A percentile compares a stretch with the other conserved stretches of the same genome.
Evolutionary conservation across 179 eudicot genomes (phyloP).

Genomic region (Sideroxylon spinosum): DNA sequence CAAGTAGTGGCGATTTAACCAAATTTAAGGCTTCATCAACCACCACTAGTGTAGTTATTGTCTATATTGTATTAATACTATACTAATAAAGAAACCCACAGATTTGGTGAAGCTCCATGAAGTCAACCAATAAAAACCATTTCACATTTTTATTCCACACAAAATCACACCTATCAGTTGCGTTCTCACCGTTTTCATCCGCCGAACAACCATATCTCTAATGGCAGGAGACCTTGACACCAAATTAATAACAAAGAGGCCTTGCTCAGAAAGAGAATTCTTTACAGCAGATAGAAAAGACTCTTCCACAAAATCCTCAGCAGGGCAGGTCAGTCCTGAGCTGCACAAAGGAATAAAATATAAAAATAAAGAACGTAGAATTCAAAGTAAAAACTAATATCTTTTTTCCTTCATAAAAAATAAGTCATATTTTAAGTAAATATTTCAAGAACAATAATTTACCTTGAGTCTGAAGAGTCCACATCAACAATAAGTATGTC

Average conservation of each 20-base stretch:
- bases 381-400: background rate
- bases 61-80: too few relatives aligned
- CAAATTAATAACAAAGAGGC: conserved; percentile 79
- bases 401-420: background rate
- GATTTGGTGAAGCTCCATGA: too few relatives aligned
- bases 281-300: conserved; percentile 54
- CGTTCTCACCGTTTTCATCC: conserved; percentile 67
- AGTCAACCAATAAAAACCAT: too few relatives aligned
- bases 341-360: conserved; percentile 37
- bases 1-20: too few relatives aligned
- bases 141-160: background rate
- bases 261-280: conserved; percentile 66
- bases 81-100: too few relatives aligned
- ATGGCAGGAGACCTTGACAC: conserved; percentile 81
- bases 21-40: too few relatives aligned
- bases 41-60: too few relatives aligned
- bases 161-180: background rate
- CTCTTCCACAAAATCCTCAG: conserved; percentile 75
- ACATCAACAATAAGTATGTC: conserved; percentile 81
- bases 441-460: background rate
- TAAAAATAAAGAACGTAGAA: conserved; percentile 1
- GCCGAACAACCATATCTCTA: conserved; percentile 59
- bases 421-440: background rate
- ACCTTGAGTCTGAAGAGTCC: conserved; percentile 90
- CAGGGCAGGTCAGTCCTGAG: conserved; percentile 92